phyloP scores from a whole-genome alignment of 23 red algal species.

The Agarophyton chilense region DNA sequence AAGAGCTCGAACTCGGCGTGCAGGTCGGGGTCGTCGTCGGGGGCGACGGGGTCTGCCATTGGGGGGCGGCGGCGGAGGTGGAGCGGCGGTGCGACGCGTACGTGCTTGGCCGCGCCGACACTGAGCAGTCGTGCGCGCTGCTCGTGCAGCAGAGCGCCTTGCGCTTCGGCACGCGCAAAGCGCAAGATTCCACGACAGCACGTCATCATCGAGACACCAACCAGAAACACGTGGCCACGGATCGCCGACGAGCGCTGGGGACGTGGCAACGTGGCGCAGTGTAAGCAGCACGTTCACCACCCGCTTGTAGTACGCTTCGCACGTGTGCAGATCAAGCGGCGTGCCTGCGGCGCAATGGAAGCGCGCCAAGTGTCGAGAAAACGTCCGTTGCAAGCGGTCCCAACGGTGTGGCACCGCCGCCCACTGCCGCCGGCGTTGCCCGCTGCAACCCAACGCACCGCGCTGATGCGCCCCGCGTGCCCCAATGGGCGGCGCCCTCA shows the following conservation, averaged over 20 bases:
- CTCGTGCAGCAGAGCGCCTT: neutral
- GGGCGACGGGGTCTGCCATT: neutral
- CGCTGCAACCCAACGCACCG: neutral
- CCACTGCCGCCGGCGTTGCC: neutral
- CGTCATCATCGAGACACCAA: no score
- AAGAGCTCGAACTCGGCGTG: slow-evolving; percentile 66
- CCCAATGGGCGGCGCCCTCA: slow-evolving; percentile 7
- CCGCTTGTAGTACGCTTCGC: neutral
- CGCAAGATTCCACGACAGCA: no score
- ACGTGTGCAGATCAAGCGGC: neutral
- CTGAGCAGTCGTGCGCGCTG: no score
- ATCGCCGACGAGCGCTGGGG: no score
- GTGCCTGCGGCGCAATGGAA: neutral
- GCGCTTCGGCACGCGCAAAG: neutral
- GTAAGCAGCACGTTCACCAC: neutral
- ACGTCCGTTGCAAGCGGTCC: neutral
- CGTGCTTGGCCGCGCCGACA: no score
- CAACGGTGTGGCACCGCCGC: neutral
- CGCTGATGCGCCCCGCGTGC: neutral
- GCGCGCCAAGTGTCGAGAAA: neutral
- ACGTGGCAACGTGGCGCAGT: neutral
- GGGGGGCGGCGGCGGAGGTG: neutral
- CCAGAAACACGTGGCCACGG: no score
- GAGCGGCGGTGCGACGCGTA: neutral
- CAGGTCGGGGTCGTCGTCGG: slow-evolving; percentile 27